Evolutionary conservation across 2,329 filamentous ascomycete genomes (phyloP), one percentile per base, ranked within the genome.

Genomic region (Teratosphaeria pseudoeucalypti): DNA sequence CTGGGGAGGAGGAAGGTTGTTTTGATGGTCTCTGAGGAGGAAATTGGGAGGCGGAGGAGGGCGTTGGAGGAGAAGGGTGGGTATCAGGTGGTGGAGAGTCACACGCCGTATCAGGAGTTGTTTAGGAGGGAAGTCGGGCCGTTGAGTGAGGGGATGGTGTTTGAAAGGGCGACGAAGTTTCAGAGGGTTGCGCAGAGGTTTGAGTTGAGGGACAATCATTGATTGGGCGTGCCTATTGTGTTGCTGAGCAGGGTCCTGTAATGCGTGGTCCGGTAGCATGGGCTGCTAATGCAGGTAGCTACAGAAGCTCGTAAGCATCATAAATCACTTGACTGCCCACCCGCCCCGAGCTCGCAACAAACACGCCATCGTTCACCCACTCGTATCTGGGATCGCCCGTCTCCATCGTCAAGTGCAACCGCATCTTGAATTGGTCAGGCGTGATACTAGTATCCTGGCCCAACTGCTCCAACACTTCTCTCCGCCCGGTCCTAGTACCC

Each of bases 1-100:
- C 67, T 82, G 58, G 75, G 68, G 58, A 76, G 77, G 64, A 73
- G 80, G 7, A 73, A 74, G 2, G 79, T 82, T 2, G 76, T 82
- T 57, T 74, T 82, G 53, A 66, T 82, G 53, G 60, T 81, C 2
- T 61, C 72, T 0, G 70, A 73, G 0, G 72, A 74, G 26, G 79
- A 81, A 62, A 67, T 82, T 34, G 66, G 67, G 39, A 61, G 64
- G 23, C 71, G 80, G 32, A 70, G 75, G 34, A 65, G 71, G 32
- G 71, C 64, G 39, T 55, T 71, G 60, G 37, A 68, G 58, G 62
- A 61, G 19, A 60, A 61, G 26, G 68, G 68, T 5, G 68, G 68
- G 2, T 70, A 68, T 52, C 62, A 63, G 58, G 52, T 64, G 34
- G 57, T 66, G 1, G 60, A 67, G 56, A 68, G 65, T 56, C 68